phyloP scores from a whole-genome alignment of 1,284 basidiomycete species.

The Puccinia triticina region DNA sequence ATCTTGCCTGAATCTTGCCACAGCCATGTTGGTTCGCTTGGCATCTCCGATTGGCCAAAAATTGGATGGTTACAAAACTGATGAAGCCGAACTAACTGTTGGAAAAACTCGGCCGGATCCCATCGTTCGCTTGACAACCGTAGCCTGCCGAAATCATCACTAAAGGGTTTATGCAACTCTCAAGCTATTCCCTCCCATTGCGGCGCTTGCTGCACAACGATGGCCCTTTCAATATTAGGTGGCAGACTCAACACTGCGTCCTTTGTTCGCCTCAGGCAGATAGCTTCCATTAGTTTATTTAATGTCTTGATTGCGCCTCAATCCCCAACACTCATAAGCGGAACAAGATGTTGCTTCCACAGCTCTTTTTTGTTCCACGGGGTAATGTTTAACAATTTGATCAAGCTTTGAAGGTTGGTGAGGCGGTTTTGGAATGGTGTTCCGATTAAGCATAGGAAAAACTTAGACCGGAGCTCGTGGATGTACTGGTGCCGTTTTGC shows the following conservation, averaged over 20 bases:
- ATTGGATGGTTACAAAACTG: neutral
- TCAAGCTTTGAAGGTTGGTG: constrained; percentile 58
- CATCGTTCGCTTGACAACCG: neutral
- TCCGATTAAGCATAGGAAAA: constrained; percentile 59
- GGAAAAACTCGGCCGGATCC: neutral
- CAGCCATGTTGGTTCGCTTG: neutral
- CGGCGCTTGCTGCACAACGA: neutral
- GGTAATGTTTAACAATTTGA: constrained; percentile 29
- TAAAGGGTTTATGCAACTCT: neutral
- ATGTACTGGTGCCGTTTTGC: constrained; percentile 58
- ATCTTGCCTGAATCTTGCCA: constrained; percentile 8
- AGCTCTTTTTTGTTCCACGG: neutral
- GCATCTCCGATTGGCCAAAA: neutral
- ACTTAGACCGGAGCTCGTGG: constrained; percentile 59
- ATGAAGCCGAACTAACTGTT: neutral
- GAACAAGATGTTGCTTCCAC: neutral
- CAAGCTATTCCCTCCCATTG: neutral
- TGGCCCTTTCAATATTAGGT: neutral
- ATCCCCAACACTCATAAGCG: neutral
- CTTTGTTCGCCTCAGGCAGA: neutral
- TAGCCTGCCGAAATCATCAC: neutral
- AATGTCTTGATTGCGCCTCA: neutral
- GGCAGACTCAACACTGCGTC: neutral
- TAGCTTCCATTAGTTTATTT: neutral
- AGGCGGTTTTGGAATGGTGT: constrained; percentile 60